Percentiles rank a stretch among this genome's conserved stretches.
Conservation (phyloP, 2,329 filamentous ascomycete species). For the Westerdykella sp. region DNA sequence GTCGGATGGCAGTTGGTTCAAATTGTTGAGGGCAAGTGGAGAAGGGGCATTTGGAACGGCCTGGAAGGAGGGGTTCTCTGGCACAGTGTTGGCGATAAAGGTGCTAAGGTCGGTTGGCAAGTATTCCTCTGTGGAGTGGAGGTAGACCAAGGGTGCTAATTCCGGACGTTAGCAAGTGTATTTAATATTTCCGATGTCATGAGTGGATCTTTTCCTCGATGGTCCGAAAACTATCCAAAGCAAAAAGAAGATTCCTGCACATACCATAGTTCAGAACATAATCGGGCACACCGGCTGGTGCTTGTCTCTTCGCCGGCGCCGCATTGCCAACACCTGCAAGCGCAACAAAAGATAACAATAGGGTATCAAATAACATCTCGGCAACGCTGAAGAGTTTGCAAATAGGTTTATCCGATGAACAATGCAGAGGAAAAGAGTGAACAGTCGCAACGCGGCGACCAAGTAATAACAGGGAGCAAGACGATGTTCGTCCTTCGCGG, state of each 20-base stretch:
- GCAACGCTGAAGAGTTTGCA: too few relatives aligned
- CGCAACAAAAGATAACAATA: too few relatives aligned
- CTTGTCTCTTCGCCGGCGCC: slow-evolving; percentile 18
- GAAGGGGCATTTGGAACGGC: slow-evolving; percentile 26
- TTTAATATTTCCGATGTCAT: too few relatives aligned
- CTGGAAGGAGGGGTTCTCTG: slow-evolving; percentile 30
- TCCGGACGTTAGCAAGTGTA: neutral
- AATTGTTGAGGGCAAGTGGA: slow-evolving; percentile 38
- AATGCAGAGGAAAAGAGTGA: too few relatives aligned
- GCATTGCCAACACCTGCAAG: slow-evolving; percentile 6
- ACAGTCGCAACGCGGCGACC: too few relatives aligned
- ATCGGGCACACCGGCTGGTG: slow-evolving; percentile 25
- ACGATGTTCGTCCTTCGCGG: too few relatives aligned
- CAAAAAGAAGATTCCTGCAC: slow-evolving; percentile 2
- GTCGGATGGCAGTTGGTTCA: slow-evolving; percentile 38
- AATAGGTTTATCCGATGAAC: too few relatives aligned
- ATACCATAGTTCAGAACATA: slow-evolving; percentile 37
- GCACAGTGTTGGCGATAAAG: slow-evolving; percentile 39
- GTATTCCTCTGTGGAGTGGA: slow-evolving; percentile 40
- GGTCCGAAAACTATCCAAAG: neutral
- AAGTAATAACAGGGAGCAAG: too few relatives aligned
- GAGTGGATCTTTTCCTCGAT: neutral
- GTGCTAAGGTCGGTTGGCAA: slow-evolving; percentile 40
- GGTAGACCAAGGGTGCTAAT: slow-evolving; percentile 41
- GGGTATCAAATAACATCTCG: too few relatives aligned